Base-by-base conservation (phyloP, 2,329 filamentous ascomycete genomes). In the Colletotrichum tofieldiae region DNA sequence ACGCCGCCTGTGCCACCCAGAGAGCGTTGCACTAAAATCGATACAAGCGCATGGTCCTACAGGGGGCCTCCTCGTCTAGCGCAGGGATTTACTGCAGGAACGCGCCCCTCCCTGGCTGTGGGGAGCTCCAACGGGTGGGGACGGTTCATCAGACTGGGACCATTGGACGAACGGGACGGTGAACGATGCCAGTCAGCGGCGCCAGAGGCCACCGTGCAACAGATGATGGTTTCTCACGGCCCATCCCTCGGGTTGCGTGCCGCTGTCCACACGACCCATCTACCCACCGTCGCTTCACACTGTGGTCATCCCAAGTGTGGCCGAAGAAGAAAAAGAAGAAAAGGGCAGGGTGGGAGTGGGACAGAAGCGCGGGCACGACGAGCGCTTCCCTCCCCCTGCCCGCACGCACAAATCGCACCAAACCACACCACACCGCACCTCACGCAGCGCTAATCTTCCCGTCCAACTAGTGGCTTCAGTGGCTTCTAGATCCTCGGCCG, bases 81-180 rank as follows among this genome's bases (percentile, higher is more conserved):
- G 69, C 72, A 65, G 37, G 65, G 72, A 65, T 73, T 61, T 59
- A 49, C 65, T 73, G 71, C 71, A 74, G 73, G 73, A 74, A 74
- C 73, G 71, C 71, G 71, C 73, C 66, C 66, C 73, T 72, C 54
- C 65, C 37, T 49, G n/a, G 51, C 52, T 45, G 20, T 37, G 32
- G 18, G 45, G 41, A 43, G 69, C 64, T 67, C 39, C 55, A 63
- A 14, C 23, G 32, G 39, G 65, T 63, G 68, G 68, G 35, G 23
- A 64, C 43, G 45, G 69, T 64, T 69, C 52, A 72, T 72, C 65
- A 41, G 54, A 43, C 54, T 68, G 26, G 35, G 6, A 52, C 43
- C 65, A 64, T 64, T 54, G 61, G 47, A 64, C 35, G 60, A 47
- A 52, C 32, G 32, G 45, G 60, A 52, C 35, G 35, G 45, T 62